Evolutionary conservation across 805 yeast species (phyloP), one percentile per base, ranked within the genome.

Genomic region (Ogataea saltuana): DNA sequence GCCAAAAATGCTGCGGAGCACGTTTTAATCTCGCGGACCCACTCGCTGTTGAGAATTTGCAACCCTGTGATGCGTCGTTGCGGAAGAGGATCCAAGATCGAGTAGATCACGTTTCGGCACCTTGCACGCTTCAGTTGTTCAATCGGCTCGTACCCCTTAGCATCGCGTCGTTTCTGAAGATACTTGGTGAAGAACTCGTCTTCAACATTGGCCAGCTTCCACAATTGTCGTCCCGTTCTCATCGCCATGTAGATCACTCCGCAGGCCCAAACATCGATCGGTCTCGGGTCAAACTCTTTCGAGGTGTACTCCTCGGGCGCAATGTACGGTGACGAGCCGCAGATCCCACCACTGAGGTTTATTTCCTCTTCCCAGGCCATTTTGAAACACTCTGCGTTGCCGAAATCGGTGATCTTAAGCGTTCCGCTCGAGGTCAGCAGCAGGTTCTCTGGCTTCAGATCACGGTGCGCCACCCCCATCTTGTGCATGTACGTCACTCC

Each of bases 201-300:
- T 33, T 81, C 87, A 22, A 71, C 75, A 45, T 79, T 78, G 2
- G 98, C 97, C 45, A 81, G 68, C 55, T 85, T 80, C 98, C 98
- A 91, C 41, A 93, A 66, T 58, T 91, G 96, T 41, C 96, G 72
- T 4, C 98, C 99, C 0, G 97, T 87, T 55, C 97, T 72, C 91
- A 88, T 84, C 6, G 95, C 95, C 88, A 88, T 83, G 60, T 85
- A 88, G 26, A 88, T 88, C 9, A 88, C 91, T 38, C 96, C 96
- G 69, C 95, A 87, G 0, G 96, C 81, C 97, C 97, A 88, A 27
- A 88, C 80, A 66, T 88, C 96, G 6, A 85, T 85, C 26, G 85
- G 75, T 44, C 96, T 67, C 2, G 95, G 85, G 64, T 88, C 96
- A 63, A 86, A 88, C 56, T 79, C 81, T 29, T 74, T 68, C 46